Conservation (phyloP, 192 early-diverging fungal genomes). For the Chytriomyces sp. region DNA sequence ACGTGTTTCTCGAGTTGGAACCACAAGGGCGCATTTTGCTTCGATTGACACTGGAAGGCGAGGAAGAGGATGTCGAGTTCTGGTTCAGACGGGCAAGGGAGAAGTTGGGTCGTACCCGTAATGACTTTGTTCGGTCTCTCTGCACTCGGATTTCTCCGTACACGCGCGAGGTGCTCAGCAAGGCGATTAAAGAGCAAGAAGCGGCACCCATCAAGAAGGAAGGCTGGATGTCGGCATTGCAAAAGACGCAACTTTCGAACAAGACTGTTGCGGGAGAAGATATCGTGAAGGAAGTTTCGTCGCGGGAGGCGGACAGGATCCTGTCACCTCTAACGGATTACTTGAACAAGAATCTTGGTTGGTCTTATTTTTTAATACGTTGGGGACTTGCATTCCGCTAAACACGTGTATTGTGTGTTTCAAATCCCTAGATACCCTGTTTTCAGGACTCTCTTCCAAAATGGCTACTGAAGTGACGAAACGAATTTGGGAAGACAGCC, state of each 20-base stretch:
- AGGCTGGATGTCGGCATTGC: slow-evolving; percentile 43
- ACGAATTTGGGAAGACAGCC: slow-evolving; percentile 54
- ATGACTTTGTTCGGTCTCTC: slow-evolving; percentile 55
- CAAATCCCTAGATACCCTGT: slow-evolving; percentile 39
- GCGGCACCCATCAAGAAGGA: slow-evolving; percentile 52
- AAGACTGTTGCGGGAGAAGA: slow-evolving; percentile 41
- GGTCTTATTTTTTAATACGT: not conserved
- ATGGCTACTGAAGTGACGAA: slow-evolving; percentile 62
- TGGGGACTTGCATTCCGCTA: not conserved
- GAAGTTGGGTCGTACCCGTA: slow-evolving; percentile 47
- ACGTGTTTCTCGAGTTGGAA: slow-evolving; percentile 59
- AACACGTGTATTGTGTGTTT: not conserved
- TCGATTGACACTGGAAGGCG: slow-evolving; percentile 59
- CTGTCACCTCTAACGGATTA: slow-evolving; percentile 56
- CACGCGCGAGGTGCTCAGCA: slow-evolving; percentile 46
- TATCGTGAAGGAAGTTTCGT: slow-evolving; percentile 39
- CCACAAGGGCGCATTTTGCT: slow-evolving; percentile 60
- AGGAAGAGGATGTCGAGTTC: slow-evolving; percentile 62
- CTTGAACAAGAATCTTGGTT: slow-evolving; percentile 56
- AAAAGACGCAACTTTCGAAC: slow-evolving; percentile 49
- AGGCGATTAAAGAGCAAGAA: slow-evolving; percentile 55
- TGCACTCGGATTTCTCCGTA: slow-evolving; percentile 53
- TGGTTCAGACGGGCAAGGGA: slow-evolving; percentile 58
- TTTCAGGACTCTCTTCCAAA: slow-evolving; percentile 34
- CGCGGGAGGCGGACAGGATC: slow-evolving; percentile 45